Percentiles rank a stretch among this genome's conserved stretches.
These are phyloP conservation scores for Cutaneotrichosporon curvatum DNA, from an alignment of 1,284 basidiomycete genomes.

Conservation along the genomic window DNA sequence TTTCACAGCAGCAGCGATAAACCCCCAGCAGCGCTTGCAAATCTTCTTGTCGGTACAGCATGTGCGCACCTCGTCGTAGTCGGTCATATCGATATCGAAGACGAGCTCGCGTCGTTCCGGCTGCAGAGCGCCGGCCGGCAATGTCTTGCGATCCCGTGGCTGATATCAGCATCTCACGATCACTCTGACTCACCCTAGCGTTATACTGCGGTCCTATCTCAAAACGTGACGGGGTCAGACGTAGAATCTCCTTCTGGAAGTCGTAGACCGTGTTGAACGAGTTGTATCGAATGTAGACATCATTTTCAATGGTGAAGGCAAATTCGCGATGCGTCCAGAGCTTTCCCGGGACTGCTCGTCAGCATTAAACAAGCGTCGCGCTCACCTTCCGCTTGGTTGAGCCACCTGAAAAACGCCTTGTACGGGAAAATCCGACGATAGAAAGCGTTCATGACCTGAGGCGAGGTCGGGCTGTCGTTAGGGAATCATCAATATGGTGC, in stretches of 20 bases:
- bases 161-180: conserved; percentile 35
- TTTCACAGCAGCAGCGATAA: conserved; percentile 85
- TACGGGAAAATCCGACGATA: conserved; percentile 91
- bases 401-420: conserved; percentile 87
- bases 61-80: conserved; percentile 92
- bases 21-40: conserved; percentile 89
- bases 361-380: background rate
- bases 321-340: conserved; percentile 91
- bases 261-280: conserved; percentile 81
- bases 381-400: conserved; percentile 75
- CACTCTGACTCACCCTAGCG: conserved; percentile 58
- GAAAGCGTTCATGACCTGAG: conserved; percentile 73
- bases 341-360: conserved; percentile 49
- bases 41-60: conserved; percentile 91
- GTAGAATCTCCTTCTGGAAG: conserved; percentile 80
- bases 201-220: conserved; percentile 95
- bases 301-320: conserved; percentile 87
- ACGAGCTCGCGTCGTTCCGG: conserved; percentile 87
- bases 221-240: conserved; percentile 81
- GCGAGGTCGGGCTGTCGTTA: conserved; percentile 48
- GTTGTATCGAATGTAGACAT: conserved; percentile 91
- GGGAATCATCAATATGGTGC: background rate
- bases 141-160: conserved; percentile 85
- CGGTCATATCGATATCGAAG: conserved; percentile 99
- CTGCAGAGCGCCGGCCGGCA: conserved; percentile 65